These are phyloP conservation scores for Candida cerambycidarum DNA, from an alignment of 805 yeast genomes.

Conservation along the genomic window DNA sequence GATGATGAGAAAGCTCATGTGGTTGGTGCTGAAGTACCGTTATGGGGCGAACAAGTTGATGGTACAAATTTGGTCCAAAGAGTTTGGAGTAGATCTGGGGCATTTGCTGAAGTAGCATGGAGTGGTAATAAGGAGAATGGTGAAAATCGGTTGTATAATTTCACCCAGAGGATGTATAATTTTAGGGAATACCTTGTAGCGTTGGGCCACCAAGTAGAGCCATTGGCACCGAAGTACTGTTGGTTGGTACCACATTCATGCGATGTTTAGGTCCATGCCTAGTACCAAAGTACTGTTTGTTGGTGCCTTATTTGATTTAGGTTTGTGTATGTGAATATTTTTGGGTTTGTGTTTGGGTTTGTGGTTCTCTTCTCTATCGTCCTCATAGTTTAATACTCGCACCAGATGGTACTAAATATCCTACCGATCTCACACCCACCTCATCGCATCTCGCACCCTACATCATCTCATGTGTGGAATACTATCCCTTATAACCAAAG, in stretches of 20 bases:
- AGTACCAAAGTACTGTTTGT: no score
- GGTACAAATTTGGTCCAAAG: constrained; percentile 26
- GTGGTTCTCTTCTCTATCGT: no score
- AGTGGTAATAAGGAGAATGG: constrained; percentile 39
- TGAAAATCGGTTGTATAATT: constrained; percentile 23
- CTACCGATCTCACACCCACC: no score
- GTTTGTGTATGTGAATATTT: no score
- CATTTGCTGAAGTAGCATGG: constrained; percentile 42
- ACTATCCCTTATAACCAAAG: constrained; percentile 8
- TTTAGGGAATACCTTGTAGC: constrained; percentile 40
- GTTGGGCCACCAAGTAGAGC: constrained; percentile 30
- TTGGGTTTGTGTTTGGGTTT: no score
- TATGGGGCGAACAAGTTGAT: constrained; percentile 43
- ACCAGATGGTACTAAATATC: no score
- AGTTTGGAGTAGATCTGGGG: constrained; percentile 44
- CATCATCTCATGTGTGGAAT: constrained; percentile 17
- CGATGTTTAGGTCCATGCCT: constrained; percentile 17
- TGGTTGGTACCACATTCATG: constrained; percentile 38
- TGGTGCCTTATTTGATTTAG: no score
- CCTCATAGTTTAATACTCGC: no score
- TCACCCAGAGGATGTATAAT: constrained; percentile 37
- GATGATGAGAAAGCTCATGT: constrained; percentile 27
- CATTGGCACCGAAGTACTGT: constrained; percentile 39
- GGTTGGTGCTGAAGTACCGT: constrained; percentile 39
- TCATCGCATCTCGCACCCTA: constrained; percentile 6